These are phyloP conservation scores for Umbilicus rupestris DNA, from an alignment of 164 flowering plant species.

Conservation along the genomic window DNA sequence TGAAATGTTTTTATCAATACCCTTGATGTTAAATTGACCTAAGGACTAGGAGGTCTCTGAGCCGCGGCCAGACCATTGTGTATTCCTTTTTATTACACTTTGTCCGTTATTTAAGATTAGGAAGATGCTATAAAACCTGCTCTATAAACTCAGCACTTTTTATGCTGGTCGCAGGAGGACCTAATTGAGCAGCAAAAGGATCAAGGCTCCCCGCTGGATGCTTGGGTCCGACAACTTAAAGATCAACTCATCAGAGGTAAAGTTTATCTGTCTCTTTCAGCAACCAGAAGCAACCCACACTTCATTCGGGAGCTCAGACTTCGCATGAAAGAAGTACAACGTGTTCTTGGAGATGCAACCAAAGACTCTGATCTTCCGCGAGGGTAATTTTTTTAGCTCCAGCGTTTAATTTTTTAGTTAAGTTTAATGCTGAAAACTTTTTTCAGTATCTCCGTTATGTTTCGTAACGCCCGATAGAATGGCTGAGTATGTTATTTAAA, in stretches of 20 bases:
- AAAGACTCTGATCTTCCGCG: conserved; percentile 67
- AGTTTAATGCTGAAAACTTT: neutral
- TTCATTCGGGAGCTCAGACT: conserved; percentile 58
- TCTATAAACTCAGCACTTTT: conserved; percentile 9
- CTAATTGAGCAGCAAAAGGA: conserved; percentile 20
- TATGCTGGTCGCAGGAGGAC: conserved; percentile 18
- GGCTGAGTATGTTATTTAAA: too few species aligned
- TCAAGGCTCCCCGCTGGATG: conserved; percentile 31
- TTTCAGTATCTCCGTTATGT: neutral
- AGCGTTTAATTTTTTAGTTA: neutral
- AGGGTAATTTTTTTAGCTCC: conserved; percentile 27
- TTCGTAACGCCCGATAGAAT: too few species aligned
- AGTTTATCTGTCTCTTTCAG: conserved; percentile 60
- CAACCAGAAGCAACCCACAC: conserved; percentile 56
- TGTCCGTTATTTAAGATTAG: too few species aligned
- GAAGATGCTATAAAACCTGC: too few species aligned
- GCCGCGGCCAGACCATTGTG: too few species aligned
- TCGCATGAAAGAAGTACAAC: conserved; percentile 62
- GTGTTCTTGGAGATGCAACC: conserved; percentile 58
- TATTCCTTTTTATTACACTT: too few species aligned
- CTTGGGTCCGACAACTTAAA: conserved; percentile 50
- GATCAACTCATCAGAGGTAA: conserved; percentile 71
- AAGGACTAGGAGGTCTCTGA: too few species aligned
- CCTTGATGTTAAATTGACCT: too few species aligned
- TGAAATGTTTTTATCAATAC: too few species aligned